phyloP scores from a whole-genome alignment of 164 flowering plant species.

The Aristolochia californica region DNA sequence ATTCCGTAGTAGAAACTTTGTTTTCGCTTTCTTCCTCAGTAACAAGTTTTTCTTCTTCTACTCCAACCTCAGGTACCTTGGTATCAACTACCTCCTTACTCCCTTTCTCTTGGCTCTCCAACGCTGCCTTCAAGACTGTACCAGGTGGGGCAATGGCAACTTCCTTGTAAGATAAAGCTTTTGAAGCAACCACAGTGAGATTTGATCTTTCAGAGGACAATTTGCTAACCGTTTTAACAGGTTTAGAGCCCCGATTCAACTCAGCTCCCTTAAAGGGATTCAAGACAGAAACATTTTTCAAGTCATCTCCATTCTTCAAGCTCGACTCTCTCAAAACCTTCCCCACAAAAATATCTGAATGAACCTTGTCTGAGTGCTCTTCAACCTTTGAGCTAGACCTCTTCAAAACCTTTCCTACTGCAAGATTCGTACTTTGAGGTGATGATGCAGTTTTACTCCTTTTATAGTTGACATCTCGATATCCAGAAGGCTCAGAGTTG shows the following conservation, averaged over 20 bases:
- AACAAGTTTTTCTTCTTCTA: conserved; percentile 18
- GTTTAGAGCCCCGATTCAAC: background rate
- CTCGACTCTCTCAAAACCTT: conserved; percentile 23
- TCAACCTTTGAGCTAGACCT: too few relatives aligned
- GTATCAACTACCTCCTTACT: conserved; percentile 21
- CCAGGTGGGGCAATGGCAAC: conserved; percentile 86
- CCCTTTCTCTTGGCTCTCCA: conserved; percentile 38
- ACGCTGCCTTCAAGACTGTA: conserved; percentile 45
- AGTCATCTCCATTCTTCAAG: conserved; percentile 17
- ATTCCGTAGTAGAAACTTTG: conserved; percentile 9
- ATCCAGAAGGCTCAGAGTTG: conserved; percentile 20
- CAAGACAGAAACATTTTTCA: conserved; percentile 21
- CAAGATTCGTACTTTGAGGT: conserved; percentile 14
- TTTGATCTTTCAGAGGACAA: conserved; percentile 18
- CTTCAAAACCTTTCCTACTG: conserved; percentile 12
- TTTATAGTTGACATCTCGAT: conserved; percentile 18
- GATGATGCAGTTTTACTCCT: conserved; percentile 23
- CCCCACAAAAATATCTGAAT: conserved; percentile 14
- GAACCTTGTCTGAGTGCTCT: conserved; percentile 2
- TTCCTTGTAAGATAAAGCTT: conserved; percentile 75
- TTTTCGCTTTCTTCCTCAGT: conserved; percentile 19
- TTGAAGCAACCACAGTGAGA: conserved; percentile 44
- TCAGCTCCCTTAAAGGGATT: conserved; percentile 6
- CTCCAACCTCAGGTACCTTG: conserved; percentile 14
- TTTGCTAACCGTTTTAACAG: conserved; percentile 10